phyloP scores from a whole-genome alignment of 2,329 filamentous ascomycete species.

The Fusarium miscanthi region DNA sequence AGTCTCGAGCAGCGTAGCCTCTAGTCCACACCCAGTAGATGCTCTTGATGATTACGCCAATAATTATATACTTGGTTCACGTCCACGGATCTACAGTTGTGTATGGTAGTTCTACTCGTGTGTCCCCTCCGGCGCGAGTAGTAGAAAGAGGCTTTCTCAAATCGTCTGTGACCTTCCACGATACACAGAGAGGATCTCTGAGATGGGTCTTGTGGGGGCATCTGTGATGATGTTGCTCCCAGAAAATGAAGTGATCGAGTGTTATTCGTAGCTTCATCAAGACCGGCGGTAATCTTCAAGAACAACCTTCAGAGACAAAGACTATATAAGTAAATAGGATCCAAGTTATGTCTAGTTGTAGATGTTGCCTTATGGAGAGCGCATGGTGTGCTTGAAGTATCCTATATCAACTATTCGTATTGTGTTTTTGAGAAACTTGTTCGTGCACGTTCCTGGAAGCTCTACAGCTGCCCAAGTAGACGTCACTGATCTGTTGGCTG shows the following conservation, averaged over 20 bases:
- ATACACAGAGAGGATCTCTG: rapidly evolving
- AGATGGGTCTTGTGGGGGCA: background rate
- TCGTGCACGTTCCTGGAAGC: background rate
- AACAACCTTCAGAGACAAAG: rapidly evolving
- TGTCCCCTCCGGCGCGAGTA: too few species aligned
- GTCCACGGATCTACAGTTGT: too few species aligned
- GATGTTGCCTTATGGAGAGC: rapidly evolving
- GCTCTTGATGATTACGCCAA: background rate
- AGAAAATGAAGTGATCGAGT: background rate
- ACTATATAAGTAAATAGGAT: rapidly evolving
- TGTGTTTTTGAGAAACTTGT: background rate
- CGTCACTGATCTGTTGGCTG: background rate
- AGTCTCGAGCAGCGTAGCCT: too few species aligned
- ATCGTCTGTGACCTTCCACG: rapidly evolving
- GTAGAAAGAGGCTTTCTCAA: too few species aligned
- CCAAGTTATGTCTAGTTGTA: rapidly evolving
- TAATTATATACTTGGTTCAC: background rate
- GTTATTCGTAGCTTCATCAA: background rate
- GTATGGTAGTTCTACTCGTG: too few species aligned
- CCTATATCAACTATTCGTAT: too few species aligned
- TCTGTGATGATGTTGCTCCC: background rate
- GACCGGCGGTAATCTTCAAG: background rate
- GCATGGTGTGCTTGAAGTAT: background rate
- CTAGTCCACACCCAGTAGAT: too few species aligned
- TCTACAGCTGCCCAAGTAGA: background rate